Percentiles rank a stretch among this genome's conserved stretches.
Evolutionary conservation across 2,329 filamentous ascomycete species (phyloP).

Genomic region (Acephala macrosclerotiorum): DNA sequence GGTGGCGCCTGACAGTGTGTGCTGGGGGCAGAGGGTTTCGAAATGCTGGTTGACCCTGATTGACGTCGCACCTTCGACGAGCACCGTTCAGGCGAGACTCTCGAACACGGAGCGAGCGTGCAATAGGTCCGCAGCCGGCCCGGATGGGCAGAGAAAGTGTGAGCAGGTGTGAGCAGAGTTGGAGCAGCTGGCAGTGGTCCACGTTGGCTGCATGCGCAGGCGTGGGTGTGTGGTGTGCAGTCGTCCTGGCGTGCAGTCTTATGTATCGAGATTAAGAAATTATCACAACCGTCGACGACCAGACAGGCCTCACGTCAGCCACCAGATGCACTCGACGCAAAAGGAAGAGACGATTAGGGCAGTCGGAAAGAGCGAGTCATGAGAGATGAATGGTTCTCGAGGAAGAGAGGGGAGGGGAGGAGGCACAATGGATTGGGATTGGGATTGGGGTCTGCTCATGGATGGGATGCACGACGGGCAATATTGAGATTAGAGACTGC

Average conservation of each 20-base stretch:
- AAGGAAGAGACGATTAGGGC: not conserved
- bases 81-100: constrained; percentile 36
- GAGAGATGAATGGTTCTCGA: not conserved
- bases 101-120: constrained; percentile 36
- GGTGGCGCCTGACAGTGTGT: constrained; percentile 33
- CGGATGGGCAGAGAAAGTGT: constrained; percentile 3
- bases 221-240: constrained; percentile 7
- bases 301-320: constrained; percentile 33
- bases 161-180: too few relatives aligned
- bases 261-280: constrained; percentile 28
- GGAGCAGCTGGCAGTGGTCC: constrained; percentile 6
- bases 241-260: constrained; percentile 21
- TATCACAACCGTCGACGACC: constrained; percentile 24
- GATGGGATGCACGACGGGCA: constrained; percentile 3
- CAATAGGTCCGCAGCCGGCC: constrained; percentile 17
- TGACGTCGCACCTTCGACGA: constrained; percentile 42
- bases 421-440: not conserved
- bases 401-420: not conserved
- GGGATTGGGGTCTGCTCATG: not conserved
- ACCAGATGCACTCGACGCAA: constrained; percentile 10
- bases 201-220: constrained; percentile 8
- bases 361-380: constrained; percentile 10
- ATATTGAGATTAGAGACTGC: constrained; percentile 14
- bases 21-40: constrained; percentile 39
- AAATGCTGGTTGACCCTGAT: constrained; percentile 38